These are phyloP conservation scores for Gynandropsis gynandra DNA, from an alignment of 345 rosid genomes.

Conservation along the genomic window DNA sequence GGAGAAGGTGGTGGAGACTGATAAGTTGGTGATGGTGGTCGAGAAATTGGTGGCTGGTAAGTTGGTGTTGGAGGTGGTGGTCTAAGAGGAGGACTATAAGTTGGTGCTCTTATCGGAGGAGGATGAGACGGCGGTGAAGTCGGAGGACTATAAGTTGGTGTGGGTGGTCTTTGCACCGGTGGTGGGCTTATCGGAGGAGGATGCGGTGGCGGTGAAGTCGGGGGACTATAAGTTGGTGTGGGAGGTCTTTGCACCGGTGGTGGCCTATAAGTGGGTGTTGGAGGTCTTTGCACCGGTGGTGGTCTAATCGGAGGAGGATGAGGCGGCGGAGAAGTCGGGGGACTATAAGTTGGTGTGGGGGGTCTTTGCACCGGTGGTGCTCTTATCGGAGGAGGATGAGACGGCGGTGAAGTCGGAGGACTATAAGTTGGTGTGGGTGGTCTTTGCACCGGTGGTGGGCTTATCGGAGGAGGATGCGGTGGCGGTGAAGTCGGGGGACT, in stretches of 20 bases:
- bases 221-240: slow-evolving; percentile 8
- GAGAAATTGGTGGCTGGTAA: too few relatives aligned
- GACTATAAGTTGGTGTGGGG: neutral
- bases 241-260: slow-evolving; percentile 7
- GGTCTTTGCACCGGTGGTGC: neutral
- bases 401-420: too few relatives aligned
- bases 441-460: neutral
- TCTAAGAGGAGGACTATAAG: neutral
- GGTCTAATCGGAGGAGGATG: neutral
- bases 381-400: neutral
- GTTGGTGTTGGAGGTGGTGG: neutral
- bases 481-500: slow-evolving; percentile 12
- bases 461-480: neutral
- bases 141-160: slow-evolving; percentile 10
- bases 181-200: neutral
- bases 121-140: neutral
- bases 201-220: neutral
- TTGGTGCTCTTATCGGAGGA: neutral
- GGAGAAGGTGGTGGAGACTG: too few relatives aligned
- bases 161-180: neutral
- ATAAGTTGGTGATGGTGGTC: too few relatives aligned
- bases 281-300: slow-evolving; percentile 3
- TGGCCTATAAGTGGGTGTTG: neutral
- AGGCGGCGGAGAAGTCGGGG: neutral
- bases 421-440: neutral